Percentiles rank a stretch among this genome's conserved stretches.
Conservation (phyloP, 331 rosid genomes). For the Pyrus hybrid region DNA sequence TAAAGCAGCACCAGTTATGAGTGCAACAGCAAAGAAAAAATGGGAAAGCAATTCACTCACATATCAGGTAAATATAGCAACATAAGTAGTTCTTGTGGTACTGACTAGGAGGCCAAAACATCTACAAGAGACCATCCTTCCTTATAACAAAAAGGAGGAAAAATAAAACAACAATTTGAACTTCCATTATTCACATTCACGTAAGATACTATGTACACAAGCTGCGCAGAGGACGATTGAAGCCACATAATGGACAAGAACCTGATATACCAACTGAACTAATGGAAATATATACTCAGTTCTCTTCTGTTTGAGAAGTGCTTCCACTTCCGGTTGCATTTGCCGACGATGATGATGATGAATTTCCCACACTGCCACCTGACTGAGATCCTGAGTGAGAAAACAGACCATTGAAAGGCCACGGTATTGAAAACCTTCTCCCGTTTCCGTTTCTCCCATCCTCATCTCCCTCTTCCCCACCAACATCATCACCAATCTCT, state of each 20-base stretch:
- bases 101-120: neutral
- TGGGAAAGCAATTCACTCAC: neutral
- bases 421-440: slow-evolving; percentile 64
- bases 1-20: no score
- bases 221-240: slow-evolving; percentile 7
- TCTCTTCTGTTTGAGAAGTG: slow-evolving; percentile 40
- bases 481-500: slow-evolving; percentile 3
- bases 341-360: slow-evolving; percentile 31
- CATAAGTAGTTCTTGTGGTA: neutral
- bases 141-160: neutral
- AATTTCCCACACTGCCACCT: slow-evolving; percentile 21
- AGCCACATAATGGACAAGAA: slow-evolving; percentile 11
- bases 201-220: slow-evolving; percentile 35
- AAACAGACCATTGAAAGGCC: slow-evolving; percentile 55
- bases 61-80: neutral
- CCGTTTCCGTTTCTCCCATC: slow-evolving; percentile 41
- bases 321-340: slow-evolving; percentile 27
- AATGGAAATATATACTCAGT: slow-evolving; percentile 14
- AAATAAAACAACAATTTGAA: slow-evolving; percentile 3
- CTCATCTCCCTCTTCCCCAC: slow-evolving; percentile 12
- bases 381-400: slow-evolving; percentile 28
- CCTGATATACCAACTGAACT: neutral
- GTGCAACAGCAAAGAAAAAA: neutral
- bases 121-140: slow-evolving; percentile 1
- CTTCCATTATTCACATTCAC: slow-evolving; percentile 13